Evolutionary conservation across 805 yeast genomes (phyloP).

Genomic region (Wickerhamiella sergipiensis): DNA sequence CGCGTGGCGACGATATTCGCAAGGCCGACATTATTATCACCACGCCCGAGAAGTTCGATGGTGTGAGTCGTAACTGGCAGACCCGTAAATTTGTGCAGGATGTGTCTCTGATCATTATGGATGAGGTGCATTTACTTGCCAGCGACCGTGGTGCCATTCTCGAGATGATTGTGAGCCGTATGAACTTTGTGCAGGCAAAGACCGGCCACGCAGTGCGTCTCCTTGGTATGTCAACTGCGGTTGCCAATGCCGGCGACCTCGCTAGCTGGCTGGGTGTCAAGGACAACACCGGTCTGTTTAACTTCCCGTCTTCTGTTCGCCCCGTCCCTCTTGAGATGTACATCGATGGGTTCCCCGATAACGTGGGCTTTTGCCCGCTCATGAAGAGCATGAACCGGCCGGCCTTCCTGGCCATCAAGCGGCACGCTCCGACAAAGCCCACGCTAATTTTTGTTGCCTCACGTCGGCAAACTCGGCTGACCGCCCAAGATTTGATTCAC

Average conservation of each 20-base stretch:
- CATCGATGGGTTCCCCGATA: slow-evolving; percentile 76
- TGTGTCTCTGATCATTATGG: slow-evolving; percentile 68
- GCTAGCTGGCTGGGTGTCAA: slow-evolving; percentile 74
- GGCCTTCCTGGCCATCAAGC: slow-evolving; percentile 81
- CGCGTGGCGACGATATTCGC: slow-evolving; percentile 51
- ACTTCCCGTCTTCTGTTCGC: slow-evolving; percentile 69
- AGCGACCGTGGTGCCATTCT: slow-evolving; percentile 78
- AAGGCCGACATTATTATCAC: slow-evolving; percentile 67
- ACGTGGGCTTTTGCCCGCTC: slow-evolving; percentile 64
- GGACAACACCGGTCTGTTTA: slow-evolving; percentile 43
- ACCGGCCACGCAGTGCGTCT: slow-evolving; percentile 50
- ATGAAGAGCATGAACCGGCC: slow-evolving; percentile 87
- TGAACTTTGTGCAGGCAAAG: slow-evolving; percentile 55
- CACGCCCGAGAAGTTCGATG: slow-evolving; percentile 79
- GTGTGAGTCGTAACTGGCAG: slow-evolving; percentile 79
- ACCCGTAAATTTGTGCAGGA: slow-evolving; percentile 62
- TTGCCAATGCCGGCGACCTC: slow-evolving; percentile 73
- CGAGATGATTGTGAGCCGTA: slow-evolving; percentile 80
- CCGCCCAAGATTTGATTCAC: slow-evolving; percentile 66
- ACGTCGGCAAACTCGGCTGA: slow-evolving; percentile 66
- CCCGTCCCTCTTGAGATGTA: slow-evolving; percentile 82
- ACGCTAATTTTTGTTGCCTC: slow-evolving; percentile 77
- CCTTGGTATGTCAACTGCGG: slow-evolving; percentile 75
- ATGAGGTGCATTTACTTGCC: slow-evolving; percentile 71
- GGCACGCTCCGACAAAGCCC: slow-evolving; percentile 77